Base-by-base conservation (phyloP, 2,329 filamentous ascomycete genomes). In the Cercospora citrullina region DNA sequence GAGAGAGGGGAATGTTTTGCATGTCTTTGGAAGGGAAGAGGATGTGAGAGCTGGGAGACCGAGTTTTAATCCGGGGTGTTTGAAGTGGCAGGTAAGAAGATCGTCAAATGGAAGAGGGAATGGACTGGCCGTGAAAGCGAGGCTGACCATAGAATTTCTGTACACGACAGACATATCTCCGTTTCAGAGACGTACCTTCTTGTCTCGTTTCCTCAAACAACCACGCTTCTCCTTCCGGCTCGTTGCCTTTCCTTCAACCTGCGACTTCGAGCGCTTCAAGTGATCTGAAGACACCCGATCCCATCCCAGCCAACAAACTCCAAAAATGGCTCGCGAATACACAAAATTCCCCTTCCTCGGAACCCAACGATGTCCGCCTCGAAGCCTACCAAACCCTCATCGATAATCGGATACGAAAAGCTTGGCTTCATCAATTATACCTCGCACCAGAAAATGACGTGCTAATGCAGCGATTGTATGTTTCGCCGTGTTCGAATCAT, bases 71-170 rank as follows among this genome's bases (percentile, higher is more conserved):
- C 95, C 95, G 10, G 88, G 89, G 67, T 99, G 95, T 83, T 84
- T 98, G 76, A 97, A 94, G 83, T 98, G 93, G 93, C 95, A 98
- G 91, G 93, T 94, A 75, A 73, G 87, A 16, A n/a, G 31, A 39
- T n/a, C 33, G 33, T 4, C 5, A 7, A 5, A 16, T 39, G 6
- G 33, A 2, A 39, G 1, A 7, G 3, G 14, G 33, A 39, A 3
- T 5, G 33, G 33, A n/a, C n/a, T 16, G 33, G 33, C n/a, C 5
- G 14, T 7, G 5, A 39, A 39, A n/a, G 16, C 1, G 33, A 39
- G 33, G 33, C 33, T 55, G 48, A 55, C 48, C 16, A 59, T n/a
- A 58, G 45, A 64, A 21, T 28, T 12, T 10, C 2, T 10, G 16
- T 51, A 36, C 30, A 16, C 21, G 10, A 36, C 69, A 96, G 93